A percentile compares a stretch with the other conserved stretches of the same genome.
Conservation (phyloP, 345 rosid species). For the Salix purpurea region DNA sequence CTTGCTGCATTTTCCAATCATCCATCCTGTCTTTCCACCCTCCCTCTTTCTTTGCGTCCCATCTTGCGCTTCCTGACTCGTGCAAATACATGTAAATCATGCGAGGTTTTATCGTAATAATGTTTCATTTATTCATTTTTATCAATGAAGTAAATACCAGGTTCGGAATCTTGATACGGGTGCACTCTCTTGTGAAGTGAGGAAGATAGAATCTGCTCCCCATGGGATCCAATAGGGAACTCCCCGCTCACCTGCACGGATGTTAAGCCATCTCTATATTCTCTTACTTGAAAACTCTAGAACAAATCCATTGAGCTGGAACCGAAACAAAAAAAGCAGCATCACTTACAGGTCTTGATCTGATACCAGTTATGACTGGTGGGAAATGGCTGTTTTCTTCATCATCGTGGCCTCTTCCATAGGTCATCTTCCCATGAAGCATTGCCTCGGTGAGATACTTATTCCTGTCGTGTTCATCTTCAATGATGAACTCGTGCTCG, state of each 20-base stretch:
- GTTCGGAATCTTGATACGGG: conserved; percentile 81
- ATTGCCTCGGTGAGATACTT: conserved; percentile 66
- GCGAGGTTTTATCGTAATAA: background rate
- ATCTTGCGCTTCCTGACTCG: conserved; percentile 59
- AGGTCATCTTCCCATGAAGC: conserved; percentile 97
- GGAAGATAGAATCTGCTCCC: conserved; percentile 57
- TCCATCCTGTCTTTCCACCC: conserved; percentile 93
- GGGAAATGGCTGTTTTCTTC: conserved; percentile 74
- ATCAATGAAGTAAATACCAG: conserved; percentile 40
- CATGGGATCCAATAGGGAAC: conserved; percentile 61
- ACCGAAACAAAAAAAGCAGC: background rate
- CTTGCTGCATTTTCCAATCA: conserved; percentile 87
- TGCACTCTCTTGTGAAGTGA: conserved; percentile 81
- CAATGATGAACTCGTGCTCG: conserved; percentile 88
- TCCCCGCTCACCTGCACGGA: conserved; percentile 78
- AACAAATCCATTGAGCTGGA: background rate
- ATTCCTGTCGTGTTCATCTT: conserved; percentile 63
- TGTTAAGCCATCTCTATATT: background rate
- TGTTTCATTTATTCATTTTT: background rate
- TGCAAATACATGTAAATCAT: background rate
- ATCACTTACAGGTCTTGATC: conserved; percentile 65
- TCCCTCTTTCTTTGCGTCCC: conserved; percentile 84
- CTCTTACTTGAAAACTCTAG: background rate
- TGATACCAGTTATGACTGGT: conserved; percentile 54
- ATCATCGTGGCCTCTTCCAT: conserved; percentile 89